Evolutionary conservation across 83 land plant genomes (phyloP).

Genomic region (Diphasiastrum complanatum): DNA sequence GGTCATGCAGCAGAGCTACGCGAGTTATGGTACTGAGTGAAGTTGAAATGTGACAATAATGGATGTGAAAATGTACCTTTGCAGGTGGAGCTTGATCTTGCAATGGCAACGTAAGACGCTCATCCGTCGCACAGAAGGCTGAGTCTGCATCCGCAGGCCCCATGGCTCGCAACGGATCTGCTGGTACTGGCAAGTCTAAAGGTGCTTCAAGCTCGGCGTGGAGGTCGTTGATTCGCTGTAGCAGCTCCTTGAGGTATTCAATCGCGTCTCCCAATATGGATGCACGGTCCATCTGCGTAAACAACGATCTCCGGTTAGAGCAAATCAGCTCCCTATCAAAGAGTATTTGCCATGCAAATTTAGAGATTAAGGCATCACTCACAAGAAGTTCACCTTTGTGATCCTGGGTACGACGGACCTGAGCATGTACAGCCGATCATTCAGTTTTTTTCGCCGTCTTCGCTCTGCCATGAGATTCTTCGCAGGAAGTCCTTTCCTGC

Average conservation of each 20-base stretch:
- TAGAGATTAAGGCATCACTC: too few relatives aligned
- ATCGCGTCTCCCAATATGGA: slow-evolving; percentile 39
- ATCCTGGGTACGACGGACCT: slow-evolving; percentile 73
- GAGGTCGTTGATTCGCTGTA: slow-evolving; percentile 32
- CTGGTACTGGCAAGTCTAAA: not conserved
- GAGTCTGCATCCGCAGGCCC: too few relatives aligned
- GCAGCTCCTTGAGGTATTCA: slow-evolving; percentile 34
- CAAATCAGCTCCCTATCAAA: too few relatives aligned
- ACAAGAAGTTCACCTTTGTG: too few relatives aligned
- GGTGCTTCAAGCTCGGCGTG: slow-evolving; percentile 25
- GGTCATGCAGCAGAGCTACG: slow-evolving; percentile 52
- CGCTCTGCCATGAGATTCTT: slow-evolving; percentile 70
- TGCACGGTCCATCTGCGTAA: slow-evolving; percentile 40
- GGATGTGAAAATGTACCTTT: slow-evolving; percentile 2
- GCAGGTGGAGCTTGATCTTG: not conserved
- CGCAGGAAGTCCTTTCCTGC: slow-evolving; percentile 41
- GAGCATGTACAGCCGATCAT: slow-evolving; percentile 63
- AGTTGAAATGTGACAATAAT: too few relatives aligned
- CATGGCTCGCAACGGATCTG: not conserved
- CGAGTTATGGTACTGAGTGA: slow-evolving; percentile 50
- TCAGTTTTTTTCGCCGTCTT: slow-evolving; percentile 63
- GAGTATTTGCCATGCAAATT: too few relatives aligned
- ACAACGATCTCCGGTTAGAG: too few relatives aligned
- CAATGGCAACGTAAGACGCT: not conserved
- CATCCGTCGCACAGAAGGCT: not conserved